These are phyloP conservation scores for carrot (Daucus carota) DNA, from an alignment of 129 eudicot genomes.

Conservation along the genomic window DH1_v3.0 NC_030386.2:29440001-29440500, in stretches of 20 bases:
- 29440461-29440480: slow-evolving; percentile 14
- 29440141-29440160: slow-evolving; percentile 5
- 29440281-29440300: slow-evolving; percentile 32
- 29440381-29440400: slow-evolving; percentile 19
- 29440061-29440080: slow-evolving; percentile 19
- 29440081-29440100: slow-evolving; percentile 18
- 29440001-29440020: slow-evolving; percentile 11
- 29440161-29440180: slow-evolving; percentile 13
- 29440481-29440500: slow-evolving; percentile 18
- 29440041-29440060: slow-evolving; percentile 44
- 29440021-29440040: slow-evolving; percentile 17
- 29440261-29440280: slow-evolving; percentile 33
- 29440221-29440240: slow-evolving; percentile 16
- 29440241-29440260: slow-evolving; percentile 17
- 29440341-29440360: slow-evolving; percentile 33
- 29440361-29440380: slow-evolving; percentile 45
- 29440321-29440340: slow-evolving; percentile 23
- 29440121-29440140: slow-evolving; percentile 9
- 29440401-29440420: slow-evolving; percentile 25
- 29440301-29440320: slow-evolving; percentile 26
- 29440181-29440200: slow-evolving; percentile 25
- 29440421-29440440: slow-evolving; percentile 27
- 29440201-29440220: slow-evolving; percentile 8
- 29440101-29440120: slow-evolving; percentile 11
- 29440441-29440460: slow-evolving; percentile 32